A percentile compares a stretch with the other conserved stretches of the same genome.
Conservation (phyloP, 805 yeast genomes). For the Candida dajiaensis region DNA sequence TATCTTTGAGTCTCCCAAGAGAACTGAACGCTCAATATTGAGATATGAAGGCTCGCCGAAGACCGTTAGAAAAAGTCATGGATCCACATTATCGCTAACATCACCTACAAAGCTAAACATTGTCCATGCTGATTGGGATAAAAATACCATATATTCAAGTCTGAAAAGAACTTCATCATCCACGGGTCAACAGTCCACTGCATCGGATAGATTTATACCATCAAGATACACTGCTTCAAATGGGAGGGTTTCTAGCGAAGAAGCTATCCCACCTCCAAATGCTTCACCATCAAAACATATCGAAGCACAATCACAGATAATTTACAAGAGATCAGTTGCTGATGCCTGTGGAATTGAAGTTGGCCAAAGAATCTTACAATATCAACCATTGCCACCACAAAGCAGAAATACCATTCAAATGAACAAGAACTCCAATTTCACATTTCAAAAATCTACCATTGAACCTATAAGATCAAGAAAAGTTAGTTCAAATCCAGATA, state of each 20-base stretch:
- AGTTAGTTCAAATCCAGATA: constrained; percentile 82
- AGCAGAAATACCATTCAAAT: constrained; percentile 20
- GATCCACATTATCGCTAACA: constrained; percentile 33
- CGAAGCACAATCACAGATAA: constrained; percentile 36
- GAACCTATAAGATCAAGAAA: constrained; percentile 68
- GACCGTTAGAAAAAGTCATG: constrained; percentile 15
- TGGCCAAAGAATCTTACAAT: constrained; percentile 77
- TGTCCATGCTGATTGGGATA: constrained; percentile 33
- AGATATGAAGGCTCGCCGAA: constrained; percentile 12
- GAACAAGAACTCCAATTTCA: constrained; percentile 17
- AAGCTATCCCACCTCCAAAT: constrained; percentile 36
- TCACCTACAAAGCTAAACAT: constrained; percentile 44
- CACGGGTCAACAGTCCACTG: constrained; percentile 16
- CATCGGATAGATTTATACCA: constrained; percentile 59
- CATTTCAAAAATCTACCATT: constrained; percentile 31
- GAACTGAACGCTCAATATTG: background rate
- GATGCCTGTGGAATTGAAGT: constrained; percentile 89
- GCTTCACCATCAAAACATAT: constrained; percentile 40
- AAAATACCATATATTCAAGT: constrained; percentile 15
- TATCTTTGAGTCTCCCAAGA: background rate
- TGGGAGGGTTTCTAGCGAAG: constrained; percentile 37
- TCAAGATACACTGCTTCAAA: constrained; percentile 44
- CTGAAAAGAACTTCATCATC: constrained; percentile 20
- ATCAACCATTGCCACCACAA: constrained; percentile 80
- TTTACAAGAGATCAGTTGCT: constrained; percentile 78